A percentile compares a stretch with the other conserved stretches of the same genome.
Conservation (phyloP, 495 filamentous ascomycete species). For the Neurospora hispaniola region DNA sequence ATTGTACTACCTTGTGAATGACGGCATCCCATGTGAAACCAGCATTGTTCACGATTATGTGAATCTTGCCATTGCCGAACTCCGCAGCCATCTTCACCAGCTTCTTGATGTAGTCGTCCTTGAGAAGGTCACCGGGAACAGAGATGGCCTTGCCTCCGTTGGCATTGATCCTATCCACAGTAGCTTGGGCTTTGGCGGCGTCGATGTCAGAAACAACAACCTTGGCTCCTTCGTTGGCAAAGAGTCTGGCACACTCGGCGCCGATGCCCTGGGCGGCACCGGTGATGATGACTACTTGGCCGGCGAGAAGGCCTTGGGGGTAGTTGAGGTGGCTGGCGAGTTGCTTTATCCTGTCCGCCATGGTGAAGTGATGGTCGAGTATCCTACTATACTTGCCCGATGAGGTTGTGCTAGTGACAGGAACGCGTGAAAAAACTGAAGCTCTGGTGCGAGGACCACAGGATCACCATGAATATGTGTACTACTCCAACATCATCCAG, state of each 20-base stretch:
- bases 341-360: slow-evolving; percentile 52
- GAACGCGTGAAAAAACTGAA: not conserved
- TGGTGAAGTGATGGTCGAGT: slow-evolving; percentile 9
- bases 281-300: slow-evolving; percentile 80
- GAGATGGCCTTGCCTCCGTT: slow-evolving; percentile 54
- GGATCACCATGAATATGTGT: not conserved
- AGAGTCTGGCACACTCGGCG: slow-evolving; percentile 68
- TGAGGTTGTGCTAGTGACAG: not conserved
- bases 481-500: not conserved
- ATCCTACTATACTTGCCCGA: not conserved
- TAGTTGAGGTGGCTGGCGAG: slow-evolving; percentile 69
- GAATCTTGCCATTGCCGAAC: slow-evolving; percentile 77
- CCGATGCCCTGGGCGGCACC: slow-evolving; percentile 85
- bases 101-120: slow-evolving; percentile 51
- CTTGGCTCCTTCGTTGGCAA: slow-evolving; percentile 77
- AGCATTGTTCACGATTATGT: slow-evolving; percentile 82
- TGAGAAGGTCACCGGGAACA: slow-evolving; percentile 62
- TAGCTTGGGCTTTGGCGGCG: slow-evolving; percentile 51
- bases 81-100: slow-evolving; percentile 64
- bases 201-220: slow-evolving; percentile 79
- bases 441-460: not conserved
- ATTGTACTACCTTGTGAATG: slow-evolving; percentile 59
- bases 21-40: slow-evolving; percentile 85
- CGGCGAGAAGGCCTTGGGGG: slow-evolving; percentile 62
- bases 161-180: slow-evolving; percentile 55